Evolutionary conservation across 1,139 yeast species (phyloP), one percentile per base, ranked within the genome.

Genomic region (Debaryomyces coudertii): DNA sequence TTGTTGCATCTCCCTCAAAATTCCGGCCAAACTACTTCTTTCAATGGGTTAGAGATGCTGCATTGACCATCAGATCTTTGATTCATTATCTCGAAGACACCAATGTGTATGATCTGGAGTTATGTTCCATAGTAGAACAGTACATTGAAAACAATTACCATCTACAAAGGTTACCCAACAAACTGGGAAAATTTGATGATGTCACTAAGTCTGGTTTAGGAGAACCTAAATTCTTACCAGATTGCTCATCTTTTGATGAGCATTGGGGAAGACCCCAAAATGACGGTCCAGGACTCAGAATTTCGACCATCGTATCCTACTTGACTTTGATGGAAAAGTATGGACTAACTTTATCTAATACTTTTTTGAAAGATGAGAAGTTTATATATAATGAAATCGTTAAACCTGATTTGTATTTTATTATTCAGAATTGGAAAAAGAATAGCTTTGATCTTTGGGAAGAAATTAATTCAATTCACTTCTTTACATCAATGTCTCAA

Each of bases 221-320:
- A 1, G 98, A 92, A 61, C 98, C 98, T 4, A 92, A 92, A 62
- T 90, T 87, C 58, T 63, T 77, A 60, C 82, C 83, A 2, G 79
- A 89, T 60, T 84, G 86, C 24, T 59, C 79, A 0, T 73, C 87
- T 1, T 92, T 86, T 56, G 62, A 66, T 12, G 82, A 71, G 2
- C 62, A 70, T 34, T 92, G 98, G 99, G 98, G 98, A 1, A 76
- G 99, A 55, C 99, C 99, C 0, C 99, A 92, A 65, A 78, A 90
- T 51, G 99, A 93, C 63, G 98, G 98, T 0, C 97, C 98, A 0
- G 95, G 95, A 0, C 73, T 92, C 47, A 76, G 98, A 53, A 77
- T 84, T 3, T 75, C 85, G 43, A 76, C 96, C 1, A 75, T 86
- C 25, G 65, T 80, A 40, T 79, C 80, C 51, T 89, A 81, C 61